A percentile compares a stretch with the other conserved stretches of the same genome.
phyloP scores from a whole-genome alignment of 345 rosid genomes.

The Geranium brycei region DNA sequence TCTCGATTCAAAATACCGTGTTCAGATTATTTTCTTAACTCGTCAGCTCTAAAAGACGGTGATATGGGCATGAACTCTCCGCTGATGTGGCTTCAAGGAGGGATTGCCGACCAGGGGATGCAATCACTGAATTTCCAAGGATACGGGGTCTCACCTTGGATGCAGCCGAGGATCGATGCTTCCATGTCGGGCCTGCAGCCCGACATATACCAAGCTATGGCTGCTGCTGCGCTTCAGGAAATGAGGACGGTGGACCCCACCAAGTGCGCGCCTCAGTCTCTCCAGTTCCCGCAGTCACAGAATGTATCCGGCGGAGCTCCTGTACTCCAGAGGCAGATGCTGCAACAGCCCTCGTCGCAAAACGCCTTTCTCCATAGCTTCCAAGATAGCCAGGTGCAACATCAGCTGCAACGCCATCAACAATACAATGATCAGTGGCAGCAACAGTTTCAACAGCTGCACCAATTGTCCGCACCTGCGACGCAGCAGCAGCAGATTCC shows the following conservation, averaged over 20 bases:
- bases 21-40: not conserved
- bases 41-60: conserved; percentile 21
- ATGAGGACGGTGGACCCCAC: conserved; percentile 28
- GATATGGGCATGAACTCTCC: conserved; percentile 28
- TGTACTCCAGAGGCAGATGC: conserved; percentile 26
- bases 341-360: conserved; percentile 22
- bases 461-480: not conserved
- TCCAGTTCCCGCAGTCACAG: conserved; percentile 26
- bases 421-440: conserved; percentile 20
- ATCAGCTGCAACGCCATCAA: conserved; percentile 20
- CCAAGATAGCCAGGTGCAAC: conserved; percentile 26
- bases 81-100: conserved; percentile 37
- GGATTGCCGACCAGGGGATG: conserved; percentile 29
- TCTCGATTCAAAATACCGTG: too few relatives aligned
- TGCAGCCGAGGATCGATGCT: conserved; percentile 31
- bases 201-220: conserved; percentile 38
- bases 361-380: conserved; percentile 14
- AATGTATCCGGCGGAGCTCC: conserved; percentile 14
- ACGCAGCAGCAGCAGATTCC: conserved; percentile 13
- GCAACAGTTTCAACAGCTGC: conserved; percentile 20
- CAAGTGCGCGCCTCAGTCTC: conserved; percentile 25
- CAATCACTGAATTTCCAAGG: conserved; percentile 33
- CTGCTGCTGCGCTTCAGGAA: conserved; percentile 37
- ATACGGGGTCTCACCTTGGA: conserved; percentile 29
- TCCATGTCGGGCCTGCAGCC: conserved; percentile 26